Percentiles rank a stretch among this genome's conserved stretches.
Evolutionary conservation across 495 filamentous ascomycete species (phyloP).

Genomic region (Daldinia caldariorum): DNA sequence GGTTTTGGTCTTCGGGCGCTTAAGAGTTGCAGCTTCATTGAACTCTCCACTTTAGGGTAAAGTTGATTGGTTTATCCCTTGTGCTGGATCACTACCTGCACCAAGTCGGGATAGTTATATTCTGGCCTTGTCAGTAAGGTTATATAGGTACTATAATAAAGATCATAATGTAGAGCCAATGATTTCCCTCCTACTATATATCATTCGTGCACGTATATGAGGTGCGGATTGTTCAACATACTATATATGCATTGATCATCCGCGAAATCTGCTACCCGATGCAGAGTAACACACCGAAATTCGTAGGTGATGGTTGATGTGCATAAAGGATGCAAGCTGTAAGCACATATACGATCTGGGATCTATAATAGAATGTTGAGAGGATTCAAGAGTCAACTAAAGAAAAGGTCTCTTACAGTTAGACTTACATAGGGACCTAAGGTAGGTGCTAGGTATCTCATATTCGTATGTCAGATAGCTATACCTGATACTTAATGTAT

Average conservation of each 20-base stretch:
- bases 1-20: conserved; percentile 38
- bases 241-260: conserved; percentile 32
- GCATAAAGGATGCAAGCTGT: conserved; percentile 14
- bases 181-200: background rate
- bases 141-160: conserved; percentile 10
- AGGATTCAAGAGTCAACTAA: background rate
- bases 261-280: conserved; percentile 34
- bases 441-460: too few relatives aligned
- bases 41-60: conserved; percentile 15
- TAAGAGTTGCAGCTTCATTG: conserved; percentile 28
- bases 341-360: background rate
- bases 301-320: background rate
- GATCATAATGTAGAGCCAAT: background rate
- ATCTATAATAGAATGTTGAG: background rate
- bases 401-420: background rate
- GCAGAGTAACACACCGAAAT: conserved; percentile 35
- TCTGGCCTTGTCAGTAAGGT: background rate
- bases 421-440: too few relatives aligned
- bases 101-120: conserved; percentile 31
- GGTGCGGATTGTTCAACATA: background rate
- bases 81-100: conserved; percentile 12
- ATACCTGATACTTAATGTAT: background rate
- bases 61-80: conserved; percentile 23
- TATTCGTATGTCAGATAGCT: background rate
- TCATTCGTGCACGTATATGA: background rate